Evolutionary conservation across 1,139 yeast species (phyloP).

Genomic region (Zygoascus hellenicus): DNA sequence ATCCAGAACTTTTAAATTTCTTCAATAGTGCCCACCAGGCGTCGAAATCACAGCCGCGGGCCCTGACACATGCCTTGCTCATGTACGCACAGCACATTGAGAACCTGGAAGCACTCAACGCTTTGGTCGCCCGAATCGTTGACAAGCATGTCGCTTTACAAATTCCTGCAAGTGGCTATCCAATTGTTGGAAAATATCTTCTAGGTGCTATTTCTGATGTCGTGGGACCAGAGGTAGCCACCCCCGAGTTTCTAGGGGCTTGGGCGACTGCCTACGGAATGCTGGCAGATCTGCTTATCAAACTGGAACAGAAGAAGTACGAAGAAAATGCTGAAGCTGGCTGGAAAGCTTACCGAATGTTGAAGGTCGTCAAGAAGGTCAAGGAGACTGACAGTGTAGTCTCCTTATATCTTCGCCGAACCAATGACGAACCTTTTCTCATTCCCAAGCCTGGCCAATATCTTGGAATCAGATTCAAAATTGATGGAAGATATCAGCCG

Average conservation of each 20-base stretch:
- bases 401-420: constrained; percentile 48
- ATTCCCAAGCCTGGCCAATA: constrained; percentile 54
- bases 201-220: constrained; percentile 50
- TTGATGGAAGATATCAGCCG: constrained; percentile 32
- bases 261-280: constrained; percentile 63
- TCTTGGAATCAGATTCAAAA: constrained; percentile 46
- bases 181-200: constrained; percentile 55
- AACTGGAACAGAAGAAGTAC: constrained; percentile 48
- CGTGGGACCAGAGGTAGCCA: constrained; percentile 53
- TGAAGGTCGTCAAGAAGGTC: constrained; percentile 41
- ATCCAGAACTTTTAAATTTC: constrained; percentile 52
- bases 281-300: constrained; percentile 56
- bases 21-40: constrained; percentile 58
- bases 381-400: constrained; percentile 47
- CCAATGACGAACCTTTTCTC: constrained; percentile 36
- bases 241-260: constrained; percentile 52
- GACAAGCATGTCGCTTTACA: constrained; percentile 62
- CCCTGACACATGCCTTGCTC: constrained; percentile 56
- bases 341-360: constrained; percentile 55
- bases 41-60: constrained; percentile 54
- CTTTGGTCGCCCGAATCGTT: constrained; percentile 55
- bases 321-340: constrained; percentile 34
- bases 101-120: constrained; percentile 48
- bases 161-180: constrained; percentile 58
- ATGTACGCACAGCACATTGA: constrained; percentile 63